Conservation (phyloP, 2,329 filamentous ascomycete genomes). For the Thielaviopsis punctulata region DNA sequence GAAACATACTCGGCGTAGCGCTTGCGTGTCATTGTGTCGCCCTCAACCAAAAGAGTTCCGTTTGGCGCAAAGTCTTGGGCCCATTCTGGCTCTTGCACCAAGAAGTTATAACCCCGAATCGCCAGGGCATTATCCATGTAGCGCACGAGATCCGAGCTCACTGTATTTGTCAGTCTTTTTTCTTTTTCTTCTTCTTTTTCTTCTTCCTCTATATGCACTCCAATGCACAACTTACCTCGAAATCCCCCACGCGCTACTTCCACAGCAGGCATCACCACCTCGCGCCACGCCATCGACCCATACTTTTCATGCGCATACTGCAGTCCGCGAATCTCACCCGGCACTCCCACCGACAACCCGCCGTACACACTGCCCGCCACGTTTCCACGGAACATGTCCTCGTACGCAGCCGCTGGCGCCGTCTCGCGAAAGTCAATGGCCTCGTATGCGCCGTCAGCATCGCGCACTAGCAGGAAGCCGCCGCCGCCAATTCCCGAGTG, state of each 20-base stretch:
- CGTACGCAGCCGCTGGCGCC: conserved; percentile 61
- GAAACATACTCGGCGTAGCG: conserved; percentile 45
- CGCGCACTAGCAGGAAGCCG: conserved; percentile 72
- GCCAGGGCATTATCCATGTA: conserved; percentile 41
- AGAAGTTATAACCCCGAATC: conserved; percentile 36
- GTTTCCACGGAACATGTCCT: conserved; percentile 74
- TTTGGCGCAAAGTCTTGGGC: conserved; percentile 78
- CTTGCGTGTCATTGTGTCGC: conserved; percentile 63
- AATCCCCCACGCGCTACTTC: conserved; percentile 60
- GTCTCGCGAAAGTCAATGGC: conserved; percentile 81
- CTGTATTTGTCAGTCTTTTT: conserved; percentile 18
- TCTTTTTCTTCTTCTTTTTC: too few species aligned
- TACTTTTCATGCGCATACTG: conserved; percentile 61
- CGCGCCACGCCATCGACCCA: conserved; percentile 52
- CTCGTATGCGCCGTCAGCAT: conserved; percentile 59
- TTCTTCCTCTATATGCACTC: too few species aligned
- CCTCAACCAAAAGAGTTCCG: conserved; percentile 51
- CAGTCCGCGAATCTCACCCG: conserved; percentile 61
- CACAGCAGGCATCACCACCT: conserved; percentile 57
- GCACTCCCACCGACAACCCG: conserved; percentile 55
- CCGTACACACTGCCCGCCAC: conserved; percentile 48
- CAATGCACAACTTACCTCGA: conserved; percentile 18
- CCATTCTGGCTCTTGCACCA: conserved; percentile 61
- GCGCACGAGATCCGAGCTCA: conserved; percentile 55
- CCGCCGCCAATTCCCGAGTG: conserved; percentile 77